Percentiles rank a stretch among this genome's conserved stretches.
These are phyloP conservation scores for Sphagnurus paluster DNA, from an alignment of 1,284 basidiomycete genomes.

Conservation along the genomic window DNA sequence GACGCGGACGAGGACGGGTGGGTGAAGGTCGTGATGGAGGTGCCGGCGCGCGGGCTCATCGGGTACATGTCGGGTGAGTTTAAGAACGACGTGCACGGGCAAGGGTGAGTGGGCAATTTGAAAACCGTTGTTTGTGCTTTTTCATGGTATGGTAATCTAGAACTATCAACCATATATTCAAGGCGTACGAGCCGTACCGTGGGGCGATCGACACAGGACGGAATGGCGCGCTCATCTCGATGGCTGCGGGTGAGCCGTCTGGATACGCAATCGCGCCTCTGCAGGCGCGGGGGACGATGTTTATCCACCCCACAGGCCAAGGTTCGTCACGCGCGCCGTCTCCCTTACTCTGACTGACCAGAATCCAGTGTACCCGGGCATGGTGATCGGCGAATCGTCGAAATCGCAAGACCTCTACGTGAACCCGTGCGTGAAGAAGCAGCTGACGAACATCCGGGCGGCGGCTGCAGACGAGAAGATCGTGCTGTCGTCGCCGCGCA, in stretches of 20 bases:
- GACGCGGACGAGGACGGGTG: conserved; percentile 43
- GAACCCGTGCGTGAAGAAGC: conserved; percentile 46
- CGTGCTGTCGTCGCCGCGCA: conserved; percentile 38
- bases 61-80: conserved; percentile 52
- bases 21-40: conserved; percentile 45
- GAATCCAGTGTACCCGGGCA: conserved; percentile 42
- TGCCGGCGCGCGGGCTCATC: conserved; percentile 45
- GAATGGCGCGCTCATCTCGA: conserved; percentile 45
- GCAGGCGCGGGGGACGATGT: conserved; percentile 45
- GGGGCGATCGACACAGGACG: conserved; percentile 44
- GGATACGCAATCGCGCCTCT: conserved; percentile 47
- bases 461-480: conserved; percentile 49
- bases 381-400: conserved; percentile 49
- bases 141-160: conserved; percentile 19
- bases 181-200: conserved; percentile 41
- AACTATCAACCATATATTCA: conserved; percentile 49
- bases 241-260: conserved; percentile 42
- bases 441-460: conserved; percentile 46
- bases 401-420: conserved; percentile 43
- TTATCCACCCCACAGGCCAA: conserved; percentile 40
- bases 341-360: not conserved
- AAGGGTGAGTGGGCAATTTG: conserved; percentile 32
- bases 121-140: not conserved
- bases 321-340: conserved; percentile 25
- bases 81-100: conserved; percentile 48